Conservation (phyloP, 495 filamentous ascomycete genomes). For the Antarctomyces pellizariae region DNA sequence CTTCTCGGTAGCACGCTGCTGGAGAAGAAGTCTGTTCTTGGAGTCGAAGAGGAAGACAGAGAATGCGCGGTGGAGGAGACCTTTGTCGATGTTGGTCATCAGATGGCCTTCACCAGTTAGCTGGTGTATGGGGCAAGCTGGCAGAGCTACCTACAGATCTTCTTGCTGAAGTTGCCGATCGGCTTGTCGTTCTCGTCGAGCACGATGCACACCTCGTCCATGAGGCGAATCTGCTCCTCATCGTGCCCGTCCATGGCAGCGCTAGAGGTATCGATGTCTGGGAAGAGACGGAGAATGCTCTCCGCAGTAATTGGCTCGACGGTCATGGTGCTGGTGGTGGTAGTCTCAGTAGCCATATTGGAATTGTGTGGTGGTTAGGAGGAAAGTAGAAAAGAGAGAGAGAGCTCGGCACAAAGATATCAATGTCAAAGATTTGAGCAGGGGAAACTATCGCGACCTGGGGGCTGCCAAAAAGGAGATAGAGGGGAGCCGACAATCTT, state of each 20-base stretch:
- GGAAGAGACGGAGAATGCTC: conserved; percentile 72
- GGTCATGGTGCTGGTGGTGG: conserved; percentile 17
- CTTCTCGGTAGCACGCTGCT: conserved; percentile 90
- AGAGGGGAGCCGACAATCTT: no score
- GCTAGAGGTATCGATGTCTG: conserved; percentile 82
- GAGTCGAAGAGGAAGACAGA: conserved; percentile 95
- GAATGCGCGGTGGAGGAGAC: conserved; percentile 90
- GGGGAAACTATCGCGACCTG: no score
- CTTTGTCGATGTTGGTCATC: conserved; percentile 93
- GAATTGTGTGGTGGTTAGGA: conserved; percentile 1
- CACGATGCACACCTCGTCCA: conserved; percentile 99
- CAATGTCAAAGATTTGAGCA: no score
- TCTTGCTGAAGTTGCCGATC: conserved; percentile 96
- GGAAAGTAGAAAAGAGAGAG: conserved; percentile 2
- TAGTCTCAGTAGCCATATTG: conserved; percentile 13
- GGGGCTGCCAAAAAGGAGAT: no score
- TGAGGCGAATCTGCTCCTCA: conserved; percentile 87
- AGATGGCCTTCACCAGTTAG: conserved; percentile 46
- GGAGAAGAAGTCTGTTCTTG: conserved; percentile 68
- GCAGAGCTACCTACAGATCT: conserved; percentile 51
- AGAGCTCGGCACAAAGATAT: no score
- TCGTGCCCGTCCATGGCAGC: conserved; percentile 65
- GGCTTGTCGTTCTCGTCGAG: conserved; percentile 76
- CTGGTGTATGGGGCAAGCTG: conserved; percentile 1
- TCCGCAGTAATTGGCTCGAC: conserved; percentile 49